Base-by-base conservation (phyloP, 179 eudicot genomes). In the Heliamphora pulchella region DNA sequence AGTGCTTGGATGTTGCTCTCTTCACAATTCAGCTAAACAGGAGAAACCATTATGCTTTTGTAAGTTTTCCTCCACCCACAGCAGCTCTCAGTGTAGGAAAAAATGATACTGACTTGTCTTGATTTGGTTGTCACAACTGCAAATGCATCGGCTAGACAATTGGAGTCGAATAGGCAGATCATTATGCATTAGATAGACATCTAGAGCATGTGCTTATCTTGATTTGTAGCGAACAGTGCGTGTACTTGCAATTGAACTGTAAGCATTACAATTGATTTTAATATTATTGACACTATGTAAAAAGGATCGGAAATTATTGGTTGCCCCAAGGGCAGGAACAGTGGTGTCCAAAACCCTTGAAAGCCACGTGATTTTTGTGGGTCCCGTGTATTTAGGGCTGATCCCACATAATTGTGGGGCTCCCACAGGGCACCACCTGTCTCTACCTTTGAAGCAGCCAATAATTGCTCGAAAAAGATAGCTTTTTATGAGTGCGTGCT, bases 1-100 rank as follows among this genome's bases (percentile, higher is more conserved):
- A 80, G 89, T 81, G 92, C 89, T 77, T 88, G 90, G 88, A 80
- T 86, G 84, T 85, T 86, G 78, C 80, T 94, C 71, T 81, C 81
- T 31, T 85, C 91, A 48, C 85, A 73, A 63, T 84, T 86, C 79
- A 75, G 87, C 84, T 88, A 82, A 64, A 62, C 58, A 77, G 75
- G 58, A 61, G 39, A 13, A 73, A 73, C 13, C 18, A 5, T 54
- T n/a, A 9, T 15, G 47, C 3, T 74, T 54, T 55, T 55, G 31
- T 22, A 17, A 4, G n/a, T 41, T 41, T 0, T 13, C 20, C 6
- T 31, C 10, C 20, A 41, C 13, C 75, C 15, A 4, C 6, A 9
- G 0, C 18, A 48, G 54, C n/a, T 48, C 58, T 9, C 8, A 3
- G 50, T n/a, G 59, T 43, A 71, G 75, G 48, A 11, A 20, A 51